Base-by-base conservation (phyloP, 257 asterid species). In the Nicotiana sylvestris region DNA sequence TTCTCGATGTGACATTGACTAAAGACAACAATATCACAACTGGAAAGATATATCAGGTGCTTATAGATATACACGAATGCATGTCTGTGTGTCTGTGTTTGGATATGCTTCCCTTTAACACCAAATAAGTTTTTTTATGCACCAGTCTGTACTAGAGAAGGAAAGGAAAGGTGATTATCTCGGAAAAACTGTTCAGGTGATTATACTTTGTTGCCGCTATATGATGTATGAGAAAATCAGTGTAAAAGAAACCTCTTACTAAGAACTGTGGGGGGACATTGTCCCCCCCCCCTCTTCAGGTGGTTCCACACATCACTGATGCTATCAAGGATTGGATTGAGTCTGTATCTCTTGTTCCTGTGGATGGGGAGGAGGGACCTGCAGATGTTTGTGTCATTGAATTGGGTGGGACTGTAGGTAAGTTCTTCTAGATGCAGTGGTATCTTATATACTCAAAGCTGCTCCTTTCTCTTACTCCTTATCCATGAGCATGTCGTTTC, bases 331-430 rank as follows among this genome's bases (percentile, higher is more conserved):
- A 94, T 85, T 94, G 98, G 99, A 91, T 96, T 70, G 98, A 94
- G 86, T 83, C 91, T 1, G 98, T 96, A 77, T 87, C 99, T 83
- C 82, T 67, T 57, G 91, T 89, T 84, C 97, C 98, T 15, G 99
- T 96, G 61, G 99, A 96, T 83, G 98, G 98, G 78, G 85, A 91
- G 81, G 98, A 94, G 64, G 98, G 93, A 29, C 94, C 98, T 69
- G 98, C 99, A 29, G 98, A 94, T 91, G 98, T 96, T 82, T 96
- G 99, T 86, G 99, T 96, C 81, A 94, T 96, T 86, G 99, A 96
- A 82, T 84, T 96, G 93, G 98, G 99, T 83, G 98, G 99, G 72
- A 96, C 98, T 81, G 99, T 96, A 83, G 99, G 99, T 96, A 91
- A 82, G 83, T 83, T 4, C 60, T 84, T 33, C 61, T 61, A 46